Percentiles rank a stretch among this genome's conserved stretches.
Conservation (phyloP, 179 eudicot genomes). For the Nepenthes alata region DNA sequence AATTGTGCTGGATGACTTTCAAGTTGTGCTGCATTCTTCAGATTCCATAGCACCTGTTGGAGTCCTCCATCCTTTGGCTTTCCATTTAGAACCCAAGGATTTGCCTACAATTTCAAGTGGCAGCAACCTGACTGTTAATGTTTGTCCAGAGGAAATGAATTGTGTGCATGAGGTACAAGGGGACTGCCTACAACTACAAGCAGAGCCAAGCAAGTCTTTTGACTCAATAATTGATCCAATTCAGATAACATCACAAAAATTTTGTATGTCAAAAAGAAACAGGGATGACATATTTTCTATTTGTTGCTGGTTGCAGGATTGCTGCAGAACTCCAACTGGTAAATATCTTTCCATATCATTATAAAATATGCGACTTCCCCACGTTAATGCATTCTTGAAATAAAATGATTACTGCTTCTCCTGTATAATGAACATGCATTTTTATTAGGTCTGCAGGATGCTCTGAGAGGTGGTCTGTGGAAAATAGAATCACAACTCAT, state of each 20-base stretch:
- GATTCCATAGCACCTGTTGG: conserved; percentile 95
- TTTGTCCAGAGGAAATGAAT: conserved; percentile 22
- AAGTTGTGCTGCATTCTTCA: conserved; percentile 69
- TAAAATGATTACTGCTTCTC: background rate
- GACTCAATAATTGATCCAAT: conserved; percentile 14
- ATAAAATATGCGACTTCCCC: background rate
- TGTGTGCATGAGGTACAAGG: conserved; percentile 57
- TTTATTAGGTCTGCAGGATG: conserved; percentile 64
- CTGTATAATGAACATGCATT: conserved; percentile 4
- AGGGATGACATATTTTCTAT: conserved; percentile 43
- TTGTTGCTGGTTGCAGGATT: conserved; percentile 60
- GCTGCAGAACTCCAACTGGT: conserved; percentile 41
- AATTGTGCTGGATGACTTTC: conserved; percentile 72
- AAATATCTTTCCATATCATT: conserved; percentile 14
- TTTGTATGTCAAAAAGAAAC: conserved; percentile 45
- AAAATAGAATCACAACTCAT: conserved; percentile 52
- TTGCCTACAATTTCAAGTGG: conserved; percentile 18
- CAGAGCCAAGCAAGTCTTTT: conserved; percentile 15
- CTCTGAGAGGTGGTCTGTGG: conserved; percentile 41
- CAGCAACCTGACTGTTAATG: conserved; percentile 17
- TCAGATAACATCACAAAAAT: conserved; percentile 12
- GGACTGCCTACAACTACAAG: conserved; percentile 22
- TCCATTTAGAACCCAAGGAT: conserved; percentile 65
- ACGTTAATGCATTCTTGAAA: background rate
- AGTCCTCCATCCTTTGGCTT: conserved; percentile 79